Base-by-base conservation (phyloP, 192 early-diverging fungal species). In the Chytriomyces sp. region DNA sequence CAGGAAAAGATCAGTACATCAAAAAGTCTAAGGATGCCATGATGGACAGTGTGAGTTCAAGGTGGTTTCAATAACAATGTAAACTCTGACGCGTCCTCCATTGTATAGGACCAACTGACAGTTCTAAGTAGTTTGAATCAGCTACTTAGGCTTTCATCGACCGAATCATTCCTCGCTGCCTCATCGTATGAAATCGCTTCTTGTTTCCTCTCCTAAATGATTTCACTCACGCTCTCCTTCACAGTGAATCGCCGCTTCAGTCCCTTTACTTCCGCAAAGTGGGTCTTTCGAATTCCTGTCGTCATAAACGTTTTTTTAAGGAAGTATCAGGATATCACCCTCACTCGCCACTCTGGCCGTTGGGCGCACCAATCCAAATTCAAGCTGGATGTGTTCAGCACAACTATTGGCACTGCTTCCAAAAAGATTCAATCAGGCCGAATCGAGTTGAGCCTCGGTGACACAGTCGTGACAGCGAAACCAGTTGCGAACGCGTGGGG, bases 1-100 rank as follows among this genome's bases (percentile, higher is more conserved):
- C 37, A 65, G 63, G 63, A 19, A 22, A 65, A 25, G 63, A 65
- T 65, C 38, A 19, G 8, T 65, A 33, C 40, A 49, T 65, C 26
- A 65, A 65, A 26, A 65, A 65, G 39, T 65, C 63, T 22, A 65
- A 65, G 28, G 63, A 65, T 4, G 38, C 63, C 0, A 32, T 32
- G 19, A 65, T 65, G 63, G 63, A 65, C 63, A 49, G 41, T 28
- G 63, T 65, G 52, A 22, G 41, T 49, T 22, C 38, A n/a, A 10
- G 12, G 22, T 0, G 19, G 60, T 39, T 62, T 62, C n/a, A 0
- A 0, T 39, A 0, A 30, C 4, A 0, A 25, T 52, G 26, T 49
- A 49, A 49, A 22, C 44, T n/a, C 44, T 49, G 2, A 49, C 44
- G 44, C 44, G 44, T n/a, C 14, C 2, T 3, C 14, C 19, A 49